Evolutionary conservation across 176 grass and related monocot species (phyloP), one percentile per base, ranked within the genome.

Genomic region (Puya raimondii): DNA sequence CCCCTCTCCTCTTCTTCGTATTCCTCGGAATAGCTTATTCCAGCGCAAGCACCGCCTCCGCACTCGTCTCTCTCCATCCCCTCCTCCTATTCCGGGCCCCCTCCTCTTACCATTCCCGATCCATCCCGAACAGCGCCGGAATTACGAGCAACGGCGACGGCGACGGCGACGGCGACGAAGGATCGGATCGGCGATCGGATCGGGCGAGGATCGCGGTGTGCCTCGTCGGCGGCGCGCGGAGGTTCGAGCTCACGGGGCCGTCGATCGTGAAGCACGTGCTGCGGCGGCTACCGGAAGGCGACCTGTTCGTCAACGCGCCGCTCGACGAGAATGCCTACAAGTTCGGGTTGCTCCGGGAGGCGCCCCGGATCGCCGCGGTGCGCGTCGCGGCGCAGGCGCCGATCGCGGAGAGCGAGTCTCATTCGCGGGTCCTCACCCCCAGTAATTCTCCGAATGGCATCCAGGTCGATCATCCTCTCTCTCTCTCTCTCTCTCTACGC

Each of bases 181-280:
- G 20, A 18, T 15, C 54, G 54, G n/a, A 20, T 59, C 14, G 13
- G 56, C 29, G 12, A 63, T 10, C 42, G 17, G 8, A 63, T 47
- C n/a, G 21, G 63, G 1, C n/a, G n/a, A 42, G 76, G 6, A 68
- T 87, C 16, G 92, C 92, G 16, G 83, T 96, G 10, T 96, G 88
- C 70, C 84, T 96, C 0, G 88, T 96, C 2, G 92, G 92, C 53
- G 92, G 83, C 0, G 86, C 88, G 4, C 81, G 92, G 68, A 81
- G 92, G 76, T 96, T 96, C 73, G 92, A 96, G 84, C 79, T 96
- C 63, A 96, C 92, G 26, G 88, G 88, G 1, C 86, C 88, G 6
- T 87, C 92, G 69, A 87, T 96, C 76, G 71, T 87, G 51, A 74
- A 82, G 75, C 78, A 89, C 70, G 56, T 96, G 17, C 65, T 96